These are phyloP conservation scores for Boletus subcaerulescens DNA, from an alignment of 768 basidiomycete species.

Conservation along the genomic window DNA sequence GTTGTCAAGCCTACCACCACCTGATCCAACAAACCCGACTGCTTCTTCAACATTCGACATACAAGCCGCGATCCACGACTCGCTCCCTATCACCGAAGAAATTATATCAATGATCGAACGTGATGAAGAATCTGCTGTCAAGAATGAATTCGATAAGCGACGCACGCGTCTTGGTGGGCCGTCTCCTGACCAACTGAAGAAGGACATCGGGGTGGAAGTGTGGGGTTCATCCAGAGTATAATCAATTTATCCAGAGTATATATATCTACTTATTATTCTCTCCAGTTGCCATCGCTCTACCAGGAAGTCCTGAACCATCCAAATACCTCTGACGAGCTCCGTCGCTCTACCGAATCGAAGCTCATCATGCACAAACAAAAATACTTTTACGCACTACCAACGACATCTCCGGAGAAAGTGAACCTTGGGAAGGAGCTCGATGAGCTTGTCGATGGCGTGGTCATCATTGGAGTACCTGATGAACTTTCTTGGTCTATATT, in stretches of 20 bases:
- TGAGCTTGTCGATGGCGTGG: conserved; percentile 67
- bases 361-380: conserved; percentile 63
- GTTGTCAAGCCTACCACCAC: conserved; percentile 64
- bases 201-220: conserved; percentile 66
- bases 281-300: conserved; percentile 69
- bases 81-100: conserved; percentile 70
- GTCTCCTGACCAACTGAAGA: conserved; percentile 53
- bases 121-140: conserved; percentile 55
- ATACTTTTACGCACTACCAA: conserved; percentile 59
- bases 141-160: conserved; percentile 72
- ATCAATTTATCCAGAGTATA: neutral
- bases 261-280: conserved; percentile 8
- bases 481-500: conserved; percentile 79
- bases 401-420: conserved; percentile 40
- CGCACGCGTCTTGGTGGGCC: conserved; percentile 73
- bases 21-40: conserved; percentile 73
- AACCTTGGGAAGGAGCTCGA: conserved; percentile 61
- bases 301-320: conserved; percentile 81
- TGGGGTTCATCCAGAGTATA: conserved; percentile 59
- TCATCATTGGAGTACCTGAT: conserved; percentile 73
- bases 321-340: conserved; percentile 71
- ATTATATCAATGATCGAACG: conserved; percentile 60
- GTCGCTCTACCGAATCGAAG: conserved; percentile 74
- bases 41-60: conserved; percentile 53
- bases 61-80: conserved; percentile 65